phyloP scores from a whole-genome alignment of 257 asterid species.

The Plantago major region DNA sequence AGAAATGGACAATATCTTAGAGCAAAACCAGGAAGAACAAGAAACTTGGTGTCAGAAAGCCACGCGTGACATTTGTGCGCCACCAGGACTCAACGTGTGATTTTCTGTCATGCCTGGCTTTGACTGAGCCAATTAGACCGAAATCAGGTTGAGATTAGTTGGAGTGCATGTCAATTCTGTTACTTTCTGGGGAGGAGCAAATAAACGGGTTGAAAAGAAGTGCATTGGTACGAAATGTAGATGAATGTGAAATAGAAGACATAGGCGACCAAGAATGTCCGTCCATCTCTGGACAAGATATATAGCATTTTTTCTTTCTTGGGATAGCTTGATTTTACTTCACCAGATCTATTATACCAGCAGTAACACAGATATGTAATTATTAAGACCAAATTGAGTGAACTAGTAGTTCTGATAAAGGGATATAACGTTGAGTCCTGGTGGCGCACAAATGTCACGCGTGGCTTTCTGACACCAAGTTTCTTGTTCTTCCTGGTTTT shows the following conservation, averaged over 20 bases:
- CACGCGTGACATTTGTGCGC: slow-evolving; percentile 48
- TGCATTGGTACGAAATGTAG: slow-evolving; percentile 22
- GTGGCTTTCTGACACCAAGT: slow-evolving; percentile 48
- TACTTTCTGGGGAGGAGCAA: neutral
- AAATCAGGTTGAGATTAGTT: slow-evolving; percentile 47
- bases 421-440: slow-evolving; percentile 61
- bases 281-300: slow-evolving; percentile 3
- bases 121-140: slow-evolving; percentile 52
- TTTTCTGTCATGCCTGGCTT: slow-evolving; percentile 42
- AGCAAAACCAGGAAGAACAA: no score
- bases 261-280: slow-evolving; percentile 8
- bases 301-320: neutral
- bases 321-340: no score
- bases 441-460: slow-evolving; percentile 59
- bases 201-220: slow-evolving; percentile 19
- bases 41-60: slow-evolving; percentile 45
- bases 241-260: slow-evolving; percentile 23
- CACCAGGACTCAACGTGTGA: slow-evolving; percentile 66
- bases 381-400: no score
- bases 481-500: no score
- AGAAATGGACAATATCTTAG: no score
- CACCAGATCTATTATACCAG: no score
- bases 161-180: slow-evolving; percentile 1
- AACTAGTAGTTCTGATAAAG: no score
- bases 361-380: no score